Base-by-base conservation (phyloP, 148 eudicot species). In the Rhododendron ferrugineum region DNA sequence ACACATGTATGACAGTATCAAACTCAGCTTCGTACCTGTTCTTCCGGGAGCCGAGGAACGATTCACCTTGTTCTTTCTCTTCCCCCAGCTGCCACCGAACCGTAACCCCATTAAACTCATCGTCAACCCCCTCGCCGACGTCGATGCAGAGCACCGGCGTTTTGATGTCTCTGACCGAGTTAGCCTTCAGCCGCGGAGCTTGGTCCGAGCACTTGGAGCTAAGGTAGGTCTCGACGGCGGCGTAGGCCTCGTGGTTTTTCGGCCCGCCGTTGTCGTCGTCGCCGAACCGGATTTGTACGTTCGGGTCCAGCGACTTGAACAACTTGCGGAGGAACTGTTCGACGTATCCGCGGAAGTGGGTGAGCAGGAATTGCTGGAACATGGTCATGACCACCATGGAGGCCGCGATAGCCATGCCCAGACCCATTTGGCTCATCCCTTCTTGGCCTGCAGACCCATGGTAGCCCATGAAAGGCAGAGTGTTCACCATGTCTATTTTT, bases 101-200 rank as follows among this genome's bases (percentile, higher is more conserved):
- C 20, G 85, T 90, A 23, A 87, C 86, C 0, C 90, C 93, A 0
- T 85, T 22, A 40, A 73, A 93, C n/a, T 82, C 90, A 73, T 93
- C 95, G 32, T 80, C 79, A 2, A 93, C 89, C 76, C 90, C 90
- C 81, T 93, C 90, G 13, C 88, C n/a, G 3, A 92, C 91, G 44
- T 86, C 93, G 84, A 93, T 82, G 76, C 88, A 86, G 0, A 93
- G 78, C 15, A 85, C 83, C 0, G 92, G 77, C 10, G 85, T 49
- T 2, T 85, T 82, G 11, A 82, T 72, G 62, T 90, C 86, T 18
- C 23, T 88, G 47, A 86, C 54, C 1, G 49, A 49, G 8, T 87
- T 86, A 1, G 92, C 94, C 75, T 87, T 92, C 16, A 92, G 85
- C 13, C 89, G 86, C 37, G 87, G 88, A 1, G 93, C 94, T 52